Conservation (phyloP, 805 yeast species). For the Suhomyces emberorum region DNA sequence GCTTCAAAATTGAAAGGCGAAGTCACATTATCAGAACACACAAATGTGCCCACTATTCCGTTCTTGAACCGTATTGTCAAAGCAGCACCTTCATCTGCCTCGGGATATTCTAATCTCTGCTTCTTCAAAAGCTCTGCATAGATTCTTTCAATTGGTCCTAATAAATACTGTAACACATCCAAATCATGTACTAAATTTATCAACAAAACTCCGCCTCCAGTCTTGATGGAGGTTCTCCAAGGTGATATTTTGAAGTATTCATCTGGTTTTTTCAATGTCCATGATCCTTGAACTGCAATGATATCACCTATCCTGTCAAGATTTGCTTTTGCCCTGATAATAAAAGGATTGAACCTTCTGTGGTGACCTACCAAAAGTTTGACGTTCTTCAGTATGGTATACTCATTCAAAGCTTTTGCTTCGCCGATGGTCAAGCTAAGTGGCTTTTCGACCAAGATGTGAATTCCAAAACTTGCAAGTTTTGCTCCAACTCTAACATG, state of each 20-base stretch:
- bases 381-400: constrained; percentile 22
- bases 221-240: constrained; percentile 33
- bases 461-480: constrained; percentile 34
- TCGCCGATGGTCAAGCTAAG: constrained; percentile 33
- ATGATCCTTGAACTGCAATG: constrained; percentile 40
- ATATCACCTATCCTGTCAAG: constrained; percentile 28
- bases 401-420: constrained; percentile 30
- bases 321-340: constrained; percentile 34
- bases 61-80: constrained; percentile 34
- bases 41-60: constrained; percentile 40
- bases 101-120: constrained; percentile 24
- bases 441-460: constrained; percentile 41
- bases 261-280: constrained; percentile 37
- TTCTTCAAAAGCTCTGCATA: constrained; percentile 36
- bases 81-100: constrained; percentile 43
- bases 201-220: constrained; percentile 40
- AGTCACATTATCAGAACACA: constrained; percentile 40
- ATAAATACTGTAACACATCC: constrained; percentile 37
- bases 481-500: constrained; percentile 33
- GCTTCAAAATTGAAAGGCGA: constrained; percentile 41
- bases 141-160: constrained; percentile 38
- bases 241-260: constrained; percentile 34
- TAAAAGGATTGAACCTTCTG: constrained; percentile 41
- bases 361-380: constrained; percentile 41
- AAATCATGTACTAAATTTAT: constrained; percentile 42